Evolutionary conservation across 139 green algal species (phyloP).

Genomic region (Chlamydomonas urium): DNA sequence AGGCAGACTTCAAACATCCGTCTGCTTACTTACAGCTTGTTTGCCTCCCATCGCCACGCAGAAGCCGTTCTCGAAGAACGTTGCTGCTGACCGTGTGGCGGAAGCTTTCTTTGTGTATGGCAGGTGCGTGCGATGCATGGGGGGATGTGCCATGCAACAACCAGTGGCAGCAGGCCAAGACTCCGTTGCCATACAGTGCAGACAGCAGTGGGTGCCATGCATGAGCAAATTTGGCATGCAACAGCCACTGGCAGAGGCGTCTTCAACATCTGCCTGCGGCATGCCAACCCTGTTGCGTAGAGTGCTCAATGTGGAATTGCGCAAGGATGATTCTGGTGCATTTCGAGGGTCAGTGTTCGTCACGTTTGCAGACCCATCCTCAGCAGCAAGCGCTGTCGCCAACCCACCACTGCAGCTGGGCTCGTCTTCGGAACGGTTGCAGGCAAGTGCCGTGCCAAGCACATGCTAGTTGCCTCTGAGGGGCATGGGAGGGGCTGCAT

Average conservation of each 20-base stretch:
- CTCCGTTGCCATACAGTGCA: not conserved
- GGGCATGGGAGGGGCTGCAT: too few relatives aligned
- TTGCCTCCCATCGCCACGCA: not conserved
- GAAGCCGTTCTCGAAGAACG: constrained; percentile 7
- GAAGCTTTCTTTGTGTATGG: not conserved
- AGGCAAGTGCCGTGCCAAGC: not conserved
- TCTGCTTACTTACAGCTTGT: too few relatives aligned
- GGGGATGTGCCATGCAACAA: not conserved
- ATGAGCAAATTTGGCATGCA: not conserved
- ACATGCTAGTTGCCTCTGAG: too few relatives aligned
- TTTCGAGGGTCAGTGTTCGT: constrained; percentile 14
- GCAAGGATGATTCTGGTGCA: not conserved
- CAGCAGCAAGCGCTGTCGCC: not conserved
- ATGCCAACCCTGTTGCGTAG: not conserved
- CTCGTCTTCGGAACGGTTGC: not conserved
- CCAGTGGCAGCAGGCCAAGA: not conserved
- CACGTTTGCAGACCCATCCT: not conserved
- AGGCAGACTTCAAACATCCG: too few relatives aligned
- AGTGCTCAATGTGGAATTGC: constrained; percentile 3
- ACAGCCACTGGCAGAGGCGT: not conserved
- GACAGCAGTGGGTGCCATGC: not conserved
- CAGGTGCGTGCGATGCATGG: not conserved
- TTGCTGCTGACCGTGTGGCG: not conserved
- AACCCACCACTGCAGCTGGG: constrained; percentile 7
- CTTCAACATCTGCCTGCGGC: not conserved